Percentiles rank a stretch among this genome's conserved stretches.
Conservation (phyloP, 768 basidiomycete genomes). For the Lactarius tabidus region DNA sequence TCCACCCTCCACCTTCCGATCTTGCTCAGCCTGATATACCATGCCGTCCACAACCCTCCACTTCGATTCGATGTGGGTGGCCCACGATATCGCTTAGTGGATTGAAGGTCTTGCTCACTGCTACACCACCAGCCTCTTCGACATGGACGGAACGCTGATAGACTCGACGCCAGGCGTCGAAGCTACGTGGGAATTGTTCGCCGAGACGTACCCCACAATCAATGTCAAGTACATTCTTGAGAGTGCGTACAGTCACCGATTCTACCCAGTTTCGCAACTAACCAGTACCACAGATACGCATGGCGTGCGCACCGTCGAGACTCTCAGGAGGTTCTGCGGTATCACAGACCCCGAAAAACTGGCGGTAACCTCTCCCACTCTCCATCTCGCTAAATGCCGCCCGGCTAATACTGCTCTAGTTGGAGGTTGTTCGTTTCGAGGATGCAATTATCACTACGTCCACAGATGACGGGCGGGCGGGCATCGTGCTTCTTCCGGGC, state of each 20-base stretch:
- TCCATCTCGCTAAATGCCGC: neutral
- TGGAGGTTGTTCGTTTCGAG: constrained; percentile 76
- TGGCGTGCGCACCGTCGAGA: constrained; percentile 81
- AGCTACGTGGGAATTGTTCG: constrained; percentile 81
- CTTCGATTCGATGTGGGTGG: constrained; percentile 40
- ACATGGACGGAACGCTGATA: constrained; percentile 81
- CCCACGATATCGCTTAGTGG: neutral
- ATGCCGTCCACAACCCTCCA: constrained; percentile 37
- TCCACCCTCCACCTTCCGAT: neutral
- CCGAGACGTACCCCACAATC: constrained; percentile 60
- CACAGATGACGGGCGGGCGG: constrained; percentile 46
- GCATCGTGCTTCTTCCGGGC: constrained; percentile 73
- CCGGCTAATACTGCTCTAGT: constrained; percentile 36
- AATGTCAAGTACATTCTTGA: constrained; percentile 58
- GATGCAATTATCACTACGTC: constrained; percentile 66
- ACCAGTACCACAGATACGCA: constrained; percentile 53
- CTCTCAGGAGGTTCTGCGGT: constrained; percentile 66
- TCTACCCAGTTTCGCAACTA: neutral
- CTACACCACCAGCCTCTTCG: constrained; percentile 51
- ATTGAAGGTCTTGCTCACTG: neutral
- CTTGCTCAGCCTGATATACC: neutral
- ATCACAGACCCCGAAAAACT: constrained; percentile 64
- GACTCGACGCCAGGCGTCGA: constrained; percentile 81
- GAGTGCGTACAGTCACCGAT: constrained; percentile 41
- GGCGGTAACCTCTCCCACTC: constrained; percentile 44